phyloP scores from a whole-genome alignment of 2,329 filamentous ascomycete species.

The Biscogniauxia sp. region DNA sequence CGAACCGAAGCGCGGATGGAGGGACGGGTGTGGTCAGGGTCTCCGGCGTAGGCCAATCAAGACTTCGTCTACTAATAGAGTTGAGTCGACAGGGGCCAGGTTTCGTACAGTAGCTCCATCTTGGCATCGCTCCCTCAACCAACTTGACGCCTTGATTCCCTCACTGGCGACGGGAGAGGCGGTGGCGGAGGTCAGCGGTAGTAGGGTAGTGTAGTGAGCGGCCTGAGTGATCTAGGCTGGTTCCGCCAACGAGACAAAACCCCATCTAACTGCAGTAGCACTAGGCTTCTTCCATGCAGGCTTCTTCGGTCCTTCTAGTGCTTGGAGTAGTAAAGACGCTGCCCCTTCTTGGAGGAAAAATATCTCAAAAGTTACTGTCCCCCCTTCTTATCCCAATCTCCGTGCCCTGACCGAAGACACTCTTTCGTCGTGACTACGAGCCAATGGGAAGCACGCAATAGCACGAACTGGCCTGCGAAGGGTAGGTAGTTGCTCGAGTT shows the following conservation, averaged over 20 bases:
- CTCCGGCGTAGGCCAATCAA: constrained; percentile 16
- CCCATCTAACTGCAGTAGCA: constrained; percentile 6
- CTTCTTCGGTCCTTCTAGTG: constrained; percentile 39
- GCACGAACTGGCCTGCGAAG: constrained; percentile 12
- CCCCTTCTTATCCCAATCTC: constrained; percentile 9
- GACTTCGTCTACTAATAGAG: constrained; percentile 11
- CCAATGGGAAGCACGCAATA: constrained; percentile 11
- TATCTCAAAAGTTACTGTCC: constrained; percentile 1
- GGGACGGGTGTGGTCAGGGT: constrained; percentile 9
- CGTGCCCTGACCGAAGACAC: background rate
- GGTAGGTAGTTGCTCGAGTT: too few species aligned
- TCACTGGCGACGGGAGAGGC: constrained; percentile 14
- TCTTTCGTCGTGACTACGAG: background rate
- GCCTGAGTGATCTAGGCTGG: constrained; percentile 1
- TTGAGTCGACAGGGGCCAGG: constrained; percentile 1
- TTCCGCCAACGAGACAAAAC: background rate
- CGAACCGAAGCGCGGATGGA: constrained; percentile 22
- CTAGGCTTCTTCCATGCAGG: constrained; percentile 32
- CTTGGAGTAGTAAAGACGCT: constrained; percentile 9
- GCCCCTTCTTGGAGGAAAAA: constrained; percentile 1
- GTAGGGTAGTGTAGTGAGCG: background rate
- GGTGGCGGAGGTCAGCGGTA: constrained; percentile 9
- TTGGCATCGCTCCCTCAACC: background rate
- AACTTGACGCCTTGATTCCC: background rate
- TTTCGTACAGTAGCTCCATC: background rate